Conservation (phyloP, 208 protist genomes). For the Leishmania tarentolae region DNA sequence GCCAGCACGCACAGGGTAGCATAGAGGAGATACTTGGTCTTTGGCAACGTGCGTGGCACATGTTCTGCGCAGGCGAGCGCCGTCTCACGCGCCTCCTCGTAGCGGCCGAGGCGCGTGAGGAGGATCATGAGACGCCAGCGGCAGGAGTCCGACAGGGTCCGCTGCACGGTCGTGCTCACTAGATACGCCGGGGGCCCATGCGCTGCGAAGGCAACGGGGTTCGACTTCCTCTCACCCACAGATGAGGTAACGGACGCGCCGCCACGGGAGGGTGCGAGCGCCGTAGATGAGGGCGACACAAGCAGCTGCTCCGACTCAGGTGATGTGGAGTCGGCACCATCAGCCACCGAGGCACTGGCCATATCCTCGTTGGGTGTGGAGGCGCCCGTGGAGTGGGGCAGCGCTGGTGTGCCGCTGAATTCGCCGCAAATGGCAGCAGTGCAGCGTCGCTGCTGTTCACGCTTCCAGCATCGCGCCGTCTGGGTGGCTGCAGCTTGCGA, state of each 20-base stretch:
- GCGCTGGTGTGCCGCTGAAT: neutral
- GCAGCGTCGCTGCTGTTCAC: neutral
- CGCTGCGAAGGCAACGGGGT: neutral
- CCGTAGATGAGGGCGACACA: neutral
- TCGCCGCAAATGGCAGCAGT: neutral
- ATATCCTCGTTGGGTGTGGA: neutral
- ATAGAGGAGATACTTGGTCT: slow-evolving; percentile 55
- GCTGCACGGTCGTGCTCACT: slow-evolving; percentile 35
- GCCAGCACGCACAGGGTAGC: slow-evolving; percentile 65
- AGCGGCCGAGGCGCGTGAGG: slow-evolving; percentile 46
- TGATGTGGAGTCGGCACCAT: neutral
- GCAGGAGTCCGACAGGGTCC: slow-evolving; percentile 51
- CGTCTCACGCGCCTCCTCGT: slow-evolving; percentile 50
- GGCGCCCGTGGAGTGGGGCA: neutral
- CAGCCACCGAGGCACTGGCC: neutral
- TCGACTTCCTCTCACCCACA: neutral
- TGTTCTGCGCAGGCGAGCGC: slow-evolving; percentile 15
- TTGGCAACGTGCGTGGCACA: slow-evolving; percentile 30
- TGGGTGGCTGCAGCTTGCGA: slow-evolving; percentile 6
- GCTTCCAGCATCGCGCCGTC: slow-evolving; percentile 18
- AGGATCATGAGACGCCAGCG: slow-evolving; percentile 55
- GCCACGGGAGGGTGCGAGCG: neutral
- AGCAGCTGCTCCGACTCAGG: neutral
- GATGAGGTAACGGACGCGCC: neutral
- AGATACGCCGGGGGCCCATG: slow-evolving; percentile 21